These are phyloP conservation scores for Austropuccinia psidii DNA, from an alignment of 1,284 basidiomycete species.

Conservation along the genomic window DNA sequence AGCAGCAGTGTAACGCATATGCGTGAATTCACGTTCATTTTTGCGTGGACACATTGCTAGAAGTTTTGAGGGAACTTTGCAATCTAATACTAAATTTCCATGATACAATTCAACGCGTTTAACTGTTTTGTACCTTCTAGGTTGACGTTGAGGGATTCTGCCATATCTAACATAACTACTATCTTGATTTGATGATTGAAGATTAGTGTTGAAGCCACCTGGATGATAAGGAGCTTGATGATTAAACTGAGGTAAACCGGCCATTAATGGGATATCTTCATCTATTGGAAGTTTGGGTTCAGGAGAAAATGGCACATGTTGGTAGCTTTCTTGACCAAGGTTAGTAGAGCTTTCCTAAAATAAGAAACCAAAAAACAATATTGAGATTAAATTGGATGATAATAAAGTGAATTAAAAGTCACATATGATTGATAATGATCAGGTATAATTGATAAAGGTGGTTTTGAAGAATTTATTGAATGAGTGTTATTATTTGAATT, in stretches of 20 bases:
- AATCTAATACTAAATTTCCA: slow-evolving; percentile 82
- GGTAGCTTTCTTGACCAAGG: neutral
- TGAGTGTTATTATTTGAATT: no score
- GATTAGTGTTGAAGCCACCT: neutral
- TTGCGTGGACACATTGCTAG: slow-evolving; percentile 61
- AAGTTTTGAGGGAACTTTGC: slow-evolving; percentile 73
- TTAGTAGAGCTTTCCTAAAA: no score
- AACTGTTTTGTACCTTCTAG: slow-evolving; percentile 78
- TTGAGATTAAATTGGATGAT: no score
- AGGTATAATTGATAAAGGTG: neutral
- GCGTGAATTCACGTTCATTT: slow-evolving; percentile 75
- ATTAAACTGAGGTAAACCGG: neutral
- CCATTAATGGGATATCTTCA: slow-evolving; percentile 25
- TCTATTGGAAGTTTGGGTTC: neutral
- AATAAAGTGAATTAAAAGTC: neutral
- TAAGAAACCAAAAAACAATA: no score
- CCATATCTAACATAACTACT: slow-evolving; percentile 58
- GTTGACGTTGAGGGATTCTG: slow-evolving; percentile 72
- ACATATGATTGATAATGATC: neutral
- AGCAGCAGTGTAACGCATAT: slow-evolving; percentile 88
- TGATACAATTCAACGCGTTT: slow-evolving; percentile 82
- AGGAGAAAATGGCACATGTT: neutral
- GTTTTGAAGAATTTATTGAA: neutral
- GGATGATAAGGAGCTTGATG: neutral
- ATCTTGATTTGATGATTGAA: slow-evolving; percentile 40